A percentile compares a stretch with the other conserved stretches of the same genome.
Evolutionary conservation across 208 protist genomes (phyloP).

Genomic region (Herpetomonas samuelpessoai): DNA sequence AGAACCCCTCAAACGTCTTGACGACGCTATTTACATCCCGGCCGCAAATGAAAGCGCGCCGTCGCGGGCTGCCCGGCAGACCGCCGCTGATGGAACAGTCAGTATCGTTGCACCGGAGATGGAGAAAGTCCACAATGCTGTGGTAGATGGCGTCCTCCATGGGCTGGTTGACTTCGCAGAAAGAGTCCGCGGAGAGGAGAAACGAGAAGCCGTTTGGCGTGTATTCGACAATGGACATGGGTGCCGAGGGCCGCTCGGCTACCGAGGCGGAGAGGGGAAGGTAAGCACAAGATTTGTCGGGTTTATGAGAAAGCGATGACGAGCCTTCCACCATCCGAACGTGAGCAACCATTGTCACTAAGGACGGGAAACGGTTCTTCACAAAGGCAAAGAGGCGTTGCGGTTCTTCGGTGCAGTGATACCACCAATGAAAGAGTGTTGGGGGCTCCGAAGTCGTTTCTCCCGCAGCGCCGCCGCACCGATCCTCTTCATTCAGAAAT

Average conservation of each 20-base stretch:
- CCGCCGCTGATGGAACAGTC: too few relatives aligned
- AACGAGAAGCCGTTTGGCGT: constrained; percentile 36
- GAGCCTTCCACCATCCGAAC: constrained; percentile 12
- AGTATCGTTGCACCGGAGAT: too few relatives aligned
- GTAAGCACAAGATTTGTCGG: constrained; percentile 30
- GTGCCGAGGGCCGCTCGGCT: background rate
- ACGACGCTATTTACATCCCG: constrained; percentile 36
- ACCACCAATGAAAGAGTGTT: constrained; percentile 38
- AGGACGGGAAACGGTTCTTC: background rate
- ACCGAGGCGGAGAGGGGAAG: constrained; percentile 16
- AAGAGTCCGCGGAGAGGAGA: constrained; percentile 35
- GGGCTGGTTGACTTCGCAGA: constrained; percentile 45
- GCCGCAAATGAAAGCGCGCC: constrained; percentile 29
- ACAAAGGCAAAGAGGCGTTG: constrained; percentile 19
- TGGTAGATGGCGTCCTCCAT: constrained; percentile 50
- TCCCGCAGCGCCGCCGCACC: background rate
- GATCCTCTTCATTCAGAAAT: constrained; percentile 18
- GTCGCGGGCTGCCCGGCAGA: too few relatives aligned
- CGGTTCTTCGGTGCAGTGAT: constrained; percentile 10
- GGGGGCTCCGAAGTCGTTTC: background rate
- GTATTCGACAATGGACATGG: constrained; percentile 18
- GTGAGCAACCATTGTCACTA: constrained; percentile 31
- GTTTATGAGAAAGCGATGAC: constrained; percentile 13
- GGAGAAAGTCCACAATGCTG: constrained; percentile 26
- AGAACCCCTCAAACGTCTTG: constrained; percentile 32